Evolutionary conservation across 2,329 filamentous ascomycete species (phyloP).

Genomic region (Tolypocladium sp.): DNA sequence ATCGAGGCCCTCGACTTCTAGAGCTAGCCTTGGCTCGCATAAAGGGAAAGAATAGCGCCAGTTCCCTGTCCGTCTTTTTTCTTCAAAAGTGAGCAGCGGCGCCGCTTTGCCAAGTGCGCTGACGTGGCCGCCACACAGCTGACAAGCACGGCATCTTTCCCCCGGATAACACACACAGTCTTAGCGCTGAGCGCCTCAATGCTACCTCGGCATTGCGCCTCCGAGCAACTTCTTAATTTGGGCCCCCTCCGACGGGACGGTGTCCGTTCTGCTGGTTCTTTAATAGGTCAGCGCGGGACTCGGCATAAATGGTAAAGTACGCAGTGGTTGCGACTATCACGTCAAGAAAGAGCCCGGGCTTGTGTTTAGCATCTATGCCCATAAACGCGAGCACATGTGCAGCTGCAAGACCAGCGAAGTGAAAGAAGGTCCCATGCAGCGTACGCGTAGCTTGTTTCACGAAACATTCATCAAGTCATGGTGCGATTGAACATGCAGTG

Average conservation of each 20-base stretch:
- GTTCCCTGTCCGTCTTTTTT: too few species aligned
- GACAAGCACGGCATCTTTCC: neutral
- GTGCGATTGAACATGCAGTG: too few species aligned
- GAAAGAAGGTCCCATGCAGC: neutral
- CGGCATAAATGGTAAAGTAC: neutral
- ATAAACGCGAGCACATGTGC: neutral
- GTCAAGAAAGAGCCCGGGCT: neutral
- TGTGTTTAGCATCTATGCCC: neutral
- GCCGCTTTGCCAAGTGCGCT: neutral
- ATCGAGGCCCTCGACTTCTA: neutral
- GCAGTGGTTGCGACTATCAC: neutral
- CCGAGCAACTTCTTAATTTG: neutral
- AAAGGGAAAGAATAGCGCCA: too few species aligned
- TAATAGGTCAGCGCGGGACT: neutral
- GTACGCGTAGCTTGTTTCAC: too few species aligned
- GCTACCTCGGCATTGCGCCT: neutral
- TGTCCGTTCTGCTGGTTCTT: neutral
- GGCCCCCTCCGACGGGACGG: neutral
- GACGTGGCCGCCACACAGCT: neutral
- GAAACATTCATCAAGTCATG: neutral
- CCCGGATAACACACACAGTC: neutral
- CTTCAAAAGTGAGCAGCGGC: neutral
- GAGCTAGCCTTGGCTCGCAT: neutral
- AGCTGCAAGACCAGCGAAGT: too few species aligned
- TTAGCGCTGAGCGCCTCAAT: neutral